phyloP scores from a whole-genome alignment of 129 eudicot species.

The Silybum marianum region DNA sequence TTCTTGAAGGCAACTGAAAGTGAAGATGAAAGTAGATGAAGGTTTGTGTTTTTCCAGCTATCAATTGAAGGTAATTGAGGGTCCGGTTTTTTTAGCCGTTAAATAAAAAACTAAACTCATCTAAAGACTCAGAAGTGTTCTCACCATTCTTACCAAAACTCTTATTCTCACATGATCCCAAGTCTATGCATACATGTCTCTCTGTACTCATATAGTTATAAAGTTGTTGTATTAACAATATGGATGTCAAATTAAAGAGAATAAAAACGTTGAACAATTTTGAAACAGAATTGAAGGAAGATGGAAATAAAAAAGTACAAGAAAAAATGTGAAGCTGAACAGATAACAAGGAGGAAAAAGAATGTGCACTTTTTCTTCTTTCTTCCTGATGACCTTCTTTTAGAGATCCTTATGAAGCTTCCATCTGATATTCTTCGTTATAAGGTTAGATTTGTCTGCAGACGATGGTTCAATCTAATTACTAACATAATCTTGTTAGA shows the following conservation, averaged over 20 bases:
- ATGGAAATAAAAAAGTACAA: slow-evolving; percentile 6
- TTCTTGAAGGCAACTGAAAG: not conserved
- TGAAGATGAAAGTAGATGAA: not conserved
- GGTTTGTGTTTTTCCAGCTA: not conserved
- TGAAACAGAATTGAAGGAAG: slow-evolving; percentile 25
- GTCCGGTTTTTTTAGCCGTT: not conserved
- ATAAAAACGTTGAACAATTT: not conserved
- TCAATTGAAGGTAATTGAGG: not conserved
- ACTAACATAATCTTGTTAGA: slow-evolving; percentile 28
- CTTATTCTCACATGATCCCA: not conserved
- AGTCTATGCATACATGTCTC: not conserved
- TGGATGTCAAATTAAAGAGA: not conserved
- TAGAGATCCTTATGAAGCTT: slow-evolving; percentile 24
- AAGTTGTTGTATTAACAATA: not conserved
- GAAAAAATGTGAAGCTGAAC: slow-evolving; percentile 17
- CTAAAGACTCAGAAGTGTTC: not conserved
- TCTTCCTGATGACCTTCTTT: slow-evolving; percentile 19
- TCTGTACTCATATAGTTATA: not conserved
- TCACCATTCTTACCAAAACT: not conserved
- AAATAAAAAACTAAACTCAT: not conserved
- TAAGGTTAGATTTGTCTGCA: slow-evolving; percentile 23
- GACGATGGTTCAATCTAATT: slow-evolving; percentile 30
- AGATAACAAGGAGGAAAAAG: slow-evolving; percentile 13
- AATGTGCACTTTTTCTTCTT: slow-evolving; percentile 8
- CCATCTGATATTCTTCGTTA: slow-evolving; percentile 28